These are phyloP conservation scores for Coemansia guatemalensis DNA, from an alignment of 192 early-diverging fungal species.

Conservation along the genomic window DNA sequence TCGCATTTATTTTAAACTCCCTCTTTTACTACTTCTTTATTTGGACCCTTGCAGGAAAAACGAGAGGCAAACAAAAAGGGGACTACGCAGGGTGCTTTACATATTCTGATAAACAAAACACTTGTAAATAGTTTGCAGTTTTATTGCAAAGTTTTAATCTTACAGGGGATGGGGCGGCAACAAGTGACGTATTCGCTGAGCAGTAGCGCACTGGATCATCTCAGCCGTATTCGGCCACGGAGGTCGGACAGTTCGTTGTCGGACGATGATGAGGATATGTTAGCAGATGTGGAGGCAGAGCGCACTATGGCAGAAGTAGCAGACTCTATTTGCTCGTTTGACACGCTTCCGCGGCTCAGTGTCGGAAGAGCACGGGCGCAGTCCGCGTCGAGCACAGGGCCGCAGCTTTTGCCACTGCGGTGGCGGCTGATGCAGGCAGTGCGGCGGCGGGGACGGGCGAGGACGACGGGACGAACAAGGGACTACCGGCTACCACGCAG, in stretches of 20 bases:
- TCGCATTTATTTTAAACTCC: no score
- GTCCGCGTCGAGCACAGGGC: constrained; percentile 1
- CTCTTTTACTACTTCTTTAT: background rate
- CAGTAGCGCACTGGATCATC: constrained; percentile 31
- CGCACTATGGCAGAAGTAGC: constrained; percentile 13
- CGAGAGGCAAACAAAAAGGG: no score
- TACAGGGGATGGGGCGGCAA: constrained; percentile 6
- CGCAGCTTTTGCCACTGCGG: constrained; percentile 9
- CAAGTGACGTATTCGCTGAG: constrained; percentile 25
- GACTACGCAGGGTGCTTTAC: no score
- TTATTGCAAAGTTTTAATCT: no score
- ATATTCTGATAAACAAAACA: no score
- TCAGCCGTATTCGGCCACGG: constrained; percentile 2
- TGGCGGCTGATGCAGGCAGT: constrained; percentile 1
- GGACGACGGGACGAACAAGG: background rate
- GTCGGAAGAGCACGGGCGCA: constrained; percentile 15
- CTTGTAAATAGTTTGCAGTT: background rate
- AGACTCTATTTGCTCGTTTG: constrained; percentile 45
- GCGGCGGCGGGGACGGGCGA: background rate
- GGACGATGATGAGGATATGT: background rate
- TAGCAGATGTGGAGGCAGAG: constrained; percentile 1
- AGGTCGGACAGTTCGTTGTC: background rate
- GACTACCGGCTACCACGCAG: constrained; percentile 36
- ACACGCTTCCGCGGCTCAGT: constrained; percentile 31
- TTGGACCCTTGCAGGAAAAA: no score